A percentile compares a stretch with the other conserved stretches of the same genome.
Conservation (phyloP, 176 grass and related monocot species). For the Phoenix dactylifera region DNA sequence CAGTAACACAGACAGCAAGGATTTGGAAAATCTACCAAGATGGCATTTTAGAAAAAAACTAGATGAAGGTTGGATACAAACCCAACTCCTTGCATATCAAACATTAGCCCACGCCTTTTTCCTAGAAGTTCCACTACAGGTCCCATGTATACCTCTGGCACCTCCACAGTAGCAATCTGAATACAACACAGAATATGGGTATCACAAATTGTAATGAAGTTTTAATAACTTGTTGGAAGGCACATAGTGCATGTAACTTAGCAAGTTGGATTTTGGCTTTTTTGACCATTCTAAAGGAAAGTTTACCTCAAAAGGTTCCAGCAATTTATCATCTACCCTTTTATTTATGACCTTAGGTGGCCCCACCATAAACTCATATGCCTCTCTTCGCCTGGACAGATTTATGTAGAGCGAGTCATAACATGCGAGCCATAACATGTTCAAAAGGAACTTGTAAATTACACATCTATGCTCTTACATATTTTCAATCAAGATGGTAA, state of each 20-base stretch:
- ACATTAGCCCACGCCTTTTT: conserved; percentile 86
- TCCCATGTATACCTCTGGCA: conserved; percentile 85
- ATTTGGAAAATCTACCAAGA: too few species aligned
- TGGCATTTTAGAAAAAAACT: background rate
- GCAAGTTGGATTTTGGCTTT: too few species aligned
- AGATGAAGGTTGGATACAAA: conserved; percentile 26
- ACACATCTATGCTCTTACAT: conserved; percentile 42
- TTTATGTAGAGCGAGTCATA: background rate
- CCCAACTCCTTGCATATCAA: conserved; percentile 88
- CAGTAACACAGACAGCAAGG: too few species aligned
- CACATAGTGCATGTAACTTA: too few species aligned
- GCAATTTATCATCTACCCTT: conserved; percentile 53
- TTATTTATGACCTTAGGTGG: conserved; percentile 99
- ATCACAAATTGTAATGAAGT: too few species aligned
- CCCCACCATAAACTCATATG: conserved; percentile 98
- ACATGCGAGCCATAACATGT: conserved; percentile 12
- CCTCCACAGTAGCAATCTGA: conserved; percentile 92
- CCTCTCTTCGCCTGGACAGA: conserved; percentile 85
- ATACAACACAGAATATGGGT: conserved; percentile 5
- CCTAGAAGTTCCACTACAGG: conserved; percentile 89
- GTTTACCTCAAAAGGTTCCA: conserved; percentile 85
- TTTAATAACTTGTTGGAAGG: too few species aligned
- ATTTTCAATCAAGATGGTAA: conserved; percentile 97
- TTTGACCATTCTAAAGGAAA: background rate
- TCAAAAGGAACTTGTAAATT: background rate